phyloP scores from a whole-genome alignment of 805 yeast species.

The Starmerella roubikii region DNA sequence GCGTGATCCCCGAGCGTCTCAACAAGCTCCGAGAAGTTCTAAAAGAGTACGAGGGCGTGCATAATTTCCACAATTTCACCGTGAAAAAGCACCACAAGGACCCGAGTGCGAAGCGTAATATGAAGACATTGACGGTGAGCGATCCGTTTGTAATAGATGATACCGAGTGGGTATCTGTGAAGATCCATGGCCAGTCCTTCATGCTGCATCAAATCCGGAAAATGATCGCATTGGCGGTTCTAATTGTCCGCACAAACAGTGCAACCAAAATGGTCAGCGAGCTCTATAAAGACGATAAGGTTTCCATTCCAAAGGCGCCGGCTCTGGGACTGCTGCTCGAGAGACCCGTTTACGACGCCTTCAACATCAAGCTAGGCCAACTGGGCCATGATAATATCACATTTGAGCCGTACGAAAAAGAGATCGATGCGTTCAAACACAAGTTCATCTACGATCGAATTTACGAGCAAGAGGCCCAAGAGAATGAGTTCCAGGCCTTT shows the following conservation, averaged over 20 bases:
- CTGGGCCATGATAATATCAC: slow-evolving; percentile 68
- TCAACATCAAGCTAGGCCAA: slow-evolving; percentile 54
- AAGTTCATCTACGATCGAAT: slow-evolving; percentile 84
- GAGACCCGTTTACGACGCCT: slow-evolving; percentile 80
- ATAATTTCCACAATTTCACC: slow-evolving; percentile 84
- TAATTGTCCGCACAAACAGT: slow-evolving; percentile 74
- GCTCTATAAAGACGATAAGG: slow-evolving; percentile 58
- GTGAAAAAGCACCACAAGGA: slow-evolving; percentile 71
- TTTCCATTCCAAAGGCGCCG: slow-evolving; percentile 95
- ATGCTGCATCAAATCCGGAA: slow-evolving; percentile 97
- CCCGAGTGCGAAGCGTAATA: slow-evolving; percentile 69
- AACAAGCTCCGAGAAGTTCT: slow-evolving; percentile 52
- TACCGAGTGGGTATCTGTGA: slow-evolving; percentile 91
- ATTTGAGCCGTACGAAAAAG: slow-evolving; percentile 48
- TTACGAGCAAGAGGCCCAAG: slow-evolving; percentile 76
- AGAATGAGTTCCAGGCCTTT: slow-evolving; percentile 79
- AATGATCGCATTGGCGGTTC: slow-evolving; percentile 91
- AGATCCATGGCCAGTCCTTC: slow-evolving; percentile 95
- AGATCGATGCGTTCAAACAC: slow-evolving; percentile 78
- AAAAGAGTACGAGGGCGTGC: slow-evolving; percentile 67
- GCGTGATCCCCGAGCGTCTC: slow-evolving; percentile 51
- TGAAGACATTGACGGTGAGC: slow-evolving; percentile 64
- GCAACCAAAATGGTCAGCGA: slow-evolving; percentile 63
- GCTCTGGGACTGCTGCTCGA: slow-evolving; percentile 84
- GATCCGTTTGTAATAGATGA: slow-evolving; percentile 86